Conservation (phyloP, 1,139 yeast species). For the Sugiyamaella xylanicola region DNA sequence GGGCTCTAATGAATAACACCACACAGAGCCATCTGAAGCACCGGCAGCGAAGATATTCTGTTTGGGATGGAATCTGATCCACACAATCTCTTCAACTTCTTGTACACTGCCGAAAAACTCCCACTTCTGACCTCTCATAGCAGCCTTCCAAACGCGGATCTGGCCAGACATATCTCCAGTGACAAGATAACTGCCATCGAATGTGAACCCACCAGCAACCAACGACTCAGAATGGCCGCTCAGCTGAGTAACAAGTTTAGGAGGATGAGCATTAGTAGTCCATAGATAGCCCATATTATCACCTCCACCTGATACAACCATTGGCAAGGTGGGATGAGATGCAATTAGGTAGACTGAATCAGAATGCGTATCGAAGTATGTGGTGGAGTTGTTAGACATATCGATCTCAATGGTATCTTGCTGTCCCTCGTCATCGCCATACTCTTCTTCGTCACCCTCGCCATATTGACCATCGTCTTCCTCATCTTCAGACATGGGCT, state of each 20-base stretch:
- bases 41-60: slow-evolving; percentile 84
- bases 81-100: slow-evolving; percentile 81
- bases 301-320: slow-evolving; percentile 86
- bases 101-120: slow-evolving; percentile 66
- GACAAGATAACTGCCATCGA: slow-evolving; percentile 75
- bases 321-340: slow-evolving; percentile 79
- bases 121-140: slow-evolving; percentile 84
- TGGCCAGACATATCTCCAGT: slow-evolving; percentile 96
- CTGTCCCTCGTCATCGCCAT: slow-evolving; percentile 41
- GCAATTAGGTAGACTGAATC: slow-evolving; percentile 82
- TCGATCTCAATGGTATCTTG: slow-evolving; percentile 70
- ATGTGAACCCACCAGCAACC: slow-evolving; percentile 77
- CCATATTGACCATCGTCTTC: slow-evolving; percentile 32
- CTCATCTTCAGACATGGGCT: slow-evolving; percentile 29
- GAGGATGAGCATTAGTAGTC: slow-evolving; percentile 87
- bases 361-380: slow-evolving; percentile 90
- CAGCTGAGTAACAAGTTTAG: slow-evolving; percentile 72
- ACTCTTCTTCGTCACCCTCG: slow-evolving; percentile 29
- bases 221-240: slow-evolving; percentile 86
- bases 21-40: slow-evolving; percentile 88
- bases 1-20: slow-evolving; percentile 81
- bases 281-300: slow-evolving; percentile 87
- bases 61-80: slow-evolving; percentile 79
- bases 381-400: slow-evolving; percentile 82
- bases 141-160: slow-evolving; percentile 69